A percentile compares a stretch with the other conserved stretches of the same genome.
phyloP scores from a whole-genome alignment of 306 rosid genomes.

The Potentilla sterilis region DNA sequence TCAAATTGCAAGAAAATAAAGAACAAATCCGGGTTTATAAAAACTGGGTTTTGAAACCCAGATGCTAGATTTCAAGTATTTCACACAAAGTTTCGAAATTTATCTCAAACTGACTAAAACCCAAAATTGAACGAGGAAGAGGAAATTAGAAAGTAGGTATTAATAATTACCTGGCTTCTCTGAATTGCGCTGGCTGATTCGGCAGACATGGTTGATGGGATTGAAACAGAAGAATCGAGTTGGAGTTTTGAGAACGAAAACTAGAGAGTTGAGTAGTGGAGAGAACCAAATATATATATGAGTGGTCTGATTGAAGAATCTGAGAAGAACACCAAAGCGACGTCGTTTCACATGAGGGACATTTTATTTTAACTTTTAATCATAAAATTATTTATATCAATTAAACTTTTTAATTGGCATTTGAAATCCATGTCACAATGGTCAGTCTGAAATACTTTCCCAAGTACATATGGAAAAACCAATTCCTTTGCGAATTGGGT shows the following conservation, averaged over 20 bases:
- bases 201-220: slow-evolving; percentile 62
- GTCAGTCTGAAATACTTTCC: background rate
- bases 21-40: background rate
- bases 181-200: slow-evolving; percentile 78
- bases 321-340: background rate
- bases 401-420: no score
- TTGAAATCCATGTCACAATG: no score
- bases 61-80: slow-evolving; percentile 17
- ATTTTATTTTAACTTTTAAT: no score
- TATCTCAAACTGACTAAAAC: background rate
- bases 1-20: background rate
- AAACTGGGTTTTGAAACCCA: slow-evolving; percentile 17
- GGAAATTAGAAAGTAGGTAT: slow-evolving; percentile 4
- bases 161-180: slow-evolving; percentile 65
- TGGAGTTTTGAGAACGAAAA: background rate
- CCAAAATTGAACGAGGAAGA: background rate
- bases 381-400: no score
- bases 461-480: background rate
- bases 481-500: background rate
- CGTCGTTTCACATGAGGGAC: background rate
- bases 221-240: background rate
- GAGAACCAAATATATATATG: background rate
- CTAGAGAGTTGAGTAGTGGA: background rate
- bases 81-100: background rate
- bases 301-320: slow-evolving; percentile 1